Evolutionary conservation across 495 filamentous ascomycete species (phyloP), one percentile per base, ranked within the genome.

Genomic region (Opeltia flavorubescens): DNA sequence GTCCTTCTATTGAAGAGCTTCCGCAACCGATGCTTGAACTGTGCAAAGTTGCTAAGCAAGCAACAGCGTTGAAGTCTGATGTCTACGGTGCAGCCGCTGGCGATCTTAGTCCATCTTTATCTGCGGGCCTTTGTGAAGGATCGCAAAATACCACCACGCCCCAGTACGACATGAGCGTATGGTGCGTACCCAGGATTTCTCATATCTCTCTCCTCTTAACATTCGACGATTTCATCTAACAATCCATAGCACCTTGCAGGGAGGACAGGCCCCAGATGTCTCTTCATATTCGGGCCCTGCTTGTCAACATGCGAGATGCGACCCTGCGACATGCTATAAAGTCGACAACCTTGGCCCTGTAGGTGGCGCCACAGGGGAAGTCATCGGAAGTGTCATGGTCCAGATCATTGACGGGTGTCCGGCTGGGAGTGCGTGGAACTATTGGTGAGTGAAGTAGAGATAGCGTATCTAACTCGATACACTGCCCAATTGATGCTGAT

Each of bases 391-490:
- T 25, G 40, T 49, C 27, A 54, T 26, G 33, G 51, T 54, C 23
- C 42, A 54, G 28, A 54, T 54, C 21, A 46, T 54, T 17, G 51
- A 54, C 36, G 46, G 36, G 1, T 54, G 51, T 33, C 51, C 51
- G 4, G 44, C 48, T 21, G 44, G 35, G 1, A 47, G 33, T n/a
- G 51, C 51, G 5, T 47, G 33, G 29, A 54, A 54, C 33, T 54
- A 44, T 26, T 54, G 51, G 28, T 53, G 20, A 50, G 27, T 31
- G 23, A 21, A 20, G 24, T 33, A 18, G 33, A 1, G 21, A 29
- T 7, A 28, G 28, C 11, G 21, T 7, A 13, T 4, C 13, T 2
- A 12, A 25, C 5, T 21, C 5, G 5, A 18, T 18, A 15, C 15
- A 38, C 34, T 41, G 38, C 21, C 17, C 25, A 21, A 21, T 6